Percentiles rank a stretch among this genome's conserved stretches.
These are phyloP conservation scores for Poronia punctata DNA, from an alignment of 495 filamentous ascomycete species.

Conservation along the genomic window DNA sequence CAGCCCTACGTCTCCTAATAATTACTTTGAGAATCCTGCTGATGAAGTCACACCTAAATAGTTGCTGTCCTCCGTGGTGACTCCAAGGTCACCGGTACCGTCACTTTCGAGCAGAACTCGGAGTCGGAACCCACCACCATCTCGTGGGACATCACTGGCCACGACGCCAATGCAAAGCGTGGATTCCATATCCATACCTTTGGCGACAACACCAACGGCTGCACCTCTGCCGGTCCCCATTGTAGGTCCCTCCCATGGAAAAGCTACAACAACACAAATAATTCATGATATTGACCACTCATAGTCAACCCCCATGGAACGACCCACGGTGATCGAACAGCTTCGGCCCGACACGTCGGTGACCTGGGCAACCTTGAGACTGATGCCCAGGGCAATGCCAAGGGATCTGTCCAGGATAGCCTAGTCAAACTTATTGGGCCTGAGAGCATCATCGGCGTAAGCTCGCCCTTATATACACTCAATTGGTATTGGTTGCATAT, in stretches of 20 bases:
- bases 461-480: constrained; percentile 22
- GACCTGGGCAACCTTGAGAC: constrained; percentile 97
- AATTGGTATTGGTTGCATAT: neutral
- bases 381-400: constrained; percentile 80
- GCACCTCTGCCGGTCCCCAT: constrained; percentile 94
- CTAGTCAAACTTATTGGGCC: constrained; percentile 90
- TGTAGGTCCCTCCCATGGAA: constrained; percentile 50
- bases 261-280: neutral
- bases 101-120: constrained; percentile 86
- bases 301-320: constrained; percentile 91
- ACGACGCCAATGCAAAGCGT: constrained; percentile 92
- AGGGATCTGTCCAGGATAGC: constrained; percentile 67
- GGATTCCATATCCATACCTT: constrained; percentile 98
- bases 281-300: constrained; percentile 1
- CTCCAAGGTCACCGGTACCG: constrained; percentile 82
- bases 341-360: constrained; percentile 85
- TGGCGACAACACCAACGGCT: constrained; percentile 99
- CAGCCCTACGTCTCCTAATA: constrained; percentile 2
- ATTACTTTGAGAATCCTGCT: constrained; percentile 16
- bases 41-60: constrained; percentile 30
- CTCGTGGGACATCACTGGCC: constrained; percentile 84
- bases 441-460: constrained; percentile 90
- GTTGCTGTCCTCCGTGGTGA: constrained; percentile 96
- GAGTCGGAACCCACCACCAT: constrained; percentile 78
- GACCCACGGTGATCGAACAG: constrained; percentile 80